Evolutionary conservation across 257 asterid species (phyloP).

Genomic region (Nicotiana paniculata): DNA sequence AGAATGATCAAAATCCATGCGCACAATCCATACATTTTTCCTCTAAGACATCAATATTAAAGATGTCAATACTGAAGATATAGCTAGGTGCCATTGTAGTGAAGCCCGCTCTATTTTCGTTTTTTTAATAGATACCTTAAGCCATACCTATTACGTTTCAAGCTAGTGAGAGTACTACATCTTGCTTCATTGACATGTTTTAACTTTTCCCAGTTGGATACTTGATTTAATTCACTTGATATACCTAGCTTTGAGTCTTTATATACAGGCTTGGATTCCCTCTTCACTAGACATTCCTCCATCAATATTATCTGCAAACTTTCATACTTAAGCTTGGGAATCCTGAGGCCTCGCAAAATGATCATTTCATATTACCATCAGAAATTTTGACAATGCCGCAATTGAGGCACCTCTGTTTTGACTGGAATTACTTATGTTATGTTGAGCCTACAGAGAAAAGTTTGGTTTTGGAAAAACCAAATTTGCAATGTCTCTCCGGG

Average conservation of each 20-base stretch:
- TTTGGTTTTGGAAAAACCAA: background rate
- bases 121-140: background rate
- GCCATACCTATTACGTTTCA: background rate
- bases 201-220: background rate
- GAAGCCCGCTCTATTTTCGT: no score
- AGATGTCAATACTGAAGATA: no score
- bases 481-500: conserved; percentile 10
- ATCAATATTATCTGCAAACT: background rate
- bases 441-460: background rate
- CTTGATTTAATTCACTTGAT: background rate
- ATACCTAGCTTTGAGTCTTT: background rate
- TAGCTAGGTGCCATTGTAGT: no score
- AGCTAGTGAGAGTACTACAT: conserved; percentile 3
- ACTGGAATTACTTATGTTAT: background rate
- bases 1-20: background rate
- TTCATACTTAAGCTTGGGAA: background rate
- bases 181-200: background rate
- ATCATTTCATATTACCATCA: background rate
- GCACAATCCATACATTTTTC: background rate
- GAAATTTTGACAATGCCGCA: conserved; percentile 18
- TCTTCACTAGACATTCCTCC: background rate
- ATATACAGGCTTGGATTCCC: background rate
- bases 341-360: no score
- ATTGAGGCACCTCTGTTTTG: conserved; percentile 14
- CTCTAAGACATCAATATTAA: background rate